A percentile compares a stretch with the other conserved stretches of the same genome.
These are phyloP conservation scores for Aspergillus coremiiformis DNA, from an alignment of 495 filamentous ascomycete genomes.

Conservation along the genomic window DNA sequence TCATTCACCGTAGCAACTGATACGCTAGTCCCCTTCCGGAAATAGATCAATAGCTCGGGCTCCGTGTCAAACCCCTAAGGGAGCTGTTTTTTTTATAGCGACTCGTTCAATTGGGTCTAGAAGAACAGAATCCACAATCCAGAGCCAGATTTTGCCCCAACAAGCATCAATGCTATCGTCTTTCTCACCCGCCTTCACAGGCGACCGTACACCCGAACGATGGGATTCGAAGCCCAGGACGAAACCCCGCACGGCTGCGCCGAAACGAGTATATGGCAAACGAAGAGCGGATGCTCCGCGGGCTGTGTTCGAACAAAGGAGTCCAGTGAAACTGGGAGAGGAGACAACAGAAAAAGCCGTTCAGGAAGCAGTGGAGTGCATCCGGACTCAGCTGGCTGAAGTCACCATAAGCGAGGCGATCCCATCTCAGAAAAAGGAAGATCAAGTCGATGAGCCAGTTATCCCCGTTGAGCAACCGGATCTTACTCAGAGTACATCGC, in stretches of 20 bases:
- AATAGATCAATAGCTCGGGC: conserved; percentile 9
- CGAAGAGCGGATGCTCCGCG: conserved; percentile 33
- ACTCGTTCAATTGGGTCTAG: neutral
- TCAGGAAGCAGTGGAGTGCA: conserved; percentile 20
- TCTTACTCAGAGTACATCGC: neutral
- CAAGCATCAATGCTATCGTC: conserved; percentile 5
- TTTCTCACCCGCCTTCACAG: neutral
- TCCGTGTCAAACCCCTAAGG: neutral
- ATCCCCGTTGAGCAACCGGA: neutral
- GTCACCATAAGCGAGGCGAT: conserved; percentile 24
- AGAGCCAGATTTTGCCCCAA: neutral
- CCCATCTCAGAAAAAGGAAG: neutral
- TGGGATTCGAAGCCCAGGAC: conserved; percentile 12
- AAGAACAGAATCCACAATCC: neutral
- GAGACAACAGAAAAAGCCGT: neutral
- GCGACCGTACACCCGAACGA: conserved; percentile 4
- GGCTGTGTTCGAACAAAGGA: conserved; percentile 36
- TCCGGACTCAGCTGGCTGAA: conserved; percentile 29
- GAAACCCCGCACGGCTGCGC: conserved; percentile 20
- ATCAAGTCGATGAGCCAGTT: neutral
- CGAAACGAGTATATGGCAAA: conserved; percentile 39
- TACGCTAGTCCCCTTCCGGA: conserved; percentile 3
- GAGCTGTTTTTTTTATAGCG: neutral
- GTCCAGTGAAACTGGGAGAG: conserved; percentile 21
- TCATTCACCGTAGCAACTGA: conserved; percentile 6